Percentiles rank a stretch among this genome's conserved stretches.
Evolutionary conservation across 2,329 filamentous ascomycete species (phyloP).

Genomic region (Emergomyces africanus): DNA sequence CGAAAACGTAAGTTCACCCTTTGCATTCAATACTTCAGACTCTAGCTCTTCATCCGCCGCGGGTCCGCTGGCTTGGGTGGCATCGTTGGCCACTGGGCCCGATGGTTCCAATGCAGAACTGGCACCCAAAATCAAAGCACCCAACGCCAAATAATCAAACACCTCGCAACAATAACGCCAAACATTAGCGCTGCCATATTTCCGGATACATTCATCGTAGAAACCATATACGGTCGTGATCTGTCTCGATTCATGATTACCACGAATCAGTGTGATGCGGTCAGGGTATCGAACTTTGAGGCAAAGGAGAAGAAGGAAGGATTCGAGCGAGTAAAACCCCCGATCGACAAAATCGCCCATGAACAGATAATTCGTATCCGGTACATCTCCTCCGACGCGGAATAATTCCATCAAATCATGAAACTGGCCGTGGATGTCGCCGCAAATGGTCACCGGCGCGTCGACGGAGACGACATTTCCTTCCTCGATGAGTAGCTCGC

Average conservation of each 20-base stretch:
- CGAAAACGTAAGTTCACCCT: slow-evolving; percentile 60
- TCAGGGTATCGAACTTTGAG: slow-evolving; percentile 93
- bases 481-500: slow-evolving; percentile 98
- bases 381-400: slow-evolving; percentile 91
- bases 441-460: slow-evolving; percentile 94
- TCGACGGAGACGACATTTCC: slow-evolving; percentile 97
- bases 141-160: slow-evolving; percentile 96
- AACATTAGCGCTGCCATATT: slow-evolving; percentile 96
- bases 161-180: slow-evolving; percentile 99
- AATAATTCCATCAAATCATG: slow-evolving; percentile 99
- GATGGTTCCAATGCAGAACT: slow-evolving; percentile 51
- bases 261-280: slow-evolving; percentile 88
- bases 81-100: slow-evolving; percentile 31
- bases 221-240: slow-evolving; percentile 99
- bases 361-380: slow-evolving; percentile 97
- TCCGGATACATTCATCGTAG: slow-evolving; percentile 94
- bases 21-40: slow-evolving; percentile 83
- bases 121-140: slow-evolving; percentile 97
- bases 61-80: slow-evolving; percentile 39
- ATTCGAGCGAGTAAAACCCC: slow-evolving; percentile 97
- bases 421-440: slow-evolving; percentile 98
- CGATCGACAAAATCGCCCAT: slow-evolving; percentile 97
- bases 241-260: slow-evolving; percentile 94
- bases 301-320: slow-evolving; percentile 93
- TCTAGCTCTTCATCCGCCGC: slow-evolving; percentile 60